phyloP scores from a whole-genome alignment of 140 eudicot species.

The Erigeron philadelphicus region DNA sequence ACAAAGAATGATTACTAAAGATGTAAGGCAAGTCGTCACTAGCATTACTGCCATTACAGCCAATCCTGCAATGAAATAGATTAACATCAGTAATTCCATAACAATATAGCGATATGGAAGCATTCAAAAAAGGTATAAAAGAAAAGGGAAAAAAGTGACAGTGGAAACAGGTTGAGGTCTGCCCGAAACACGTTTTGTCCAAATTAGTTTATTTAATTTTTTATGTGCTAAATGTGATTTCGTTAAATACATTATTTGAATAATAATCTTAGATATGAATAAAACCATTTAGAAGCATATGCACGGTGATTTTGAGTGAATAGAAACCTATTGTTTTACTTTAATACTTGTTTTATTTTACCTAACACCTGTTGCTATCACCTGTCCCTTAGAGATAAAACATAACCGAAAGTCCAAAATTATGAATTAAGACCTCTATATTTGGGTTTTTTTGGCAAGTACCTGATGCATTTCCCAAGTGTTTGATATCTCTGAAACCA shows the following conservation, averaged over 20 bases:
- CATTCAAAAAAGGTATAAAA: neutral
- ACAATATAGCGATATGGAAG: neutral
- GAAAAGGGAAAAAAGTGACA: neutral
- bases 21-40: slow-evolving; percentile 82
- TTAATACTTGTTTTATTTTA: too few relatives aligned
- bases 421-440: neutral
- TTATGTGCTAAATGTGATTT: neutral
- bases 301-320: too few relatives aligned
- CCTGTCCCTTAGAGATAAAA: neutral
- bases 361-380: too few relatives aligned
- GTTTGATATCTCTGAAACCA: slow-evolving; percentile 66
- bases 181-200: neutral
- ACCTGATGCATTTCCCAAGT: slow-evolving; percentile 74
- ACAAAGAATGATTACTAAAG: slow-evolving; percentile 74
- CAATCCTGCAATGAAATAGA: slow-evolving; percentile 47
- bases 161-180: neutral
- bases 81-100: neutral
- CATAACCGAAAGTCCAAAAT: neutral
- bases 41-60: slow-evolving; percentile 99
- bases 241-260: neutral
- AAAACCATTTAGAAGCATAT: too few relatives aligned
- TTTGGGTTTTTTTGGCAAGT: neutral
- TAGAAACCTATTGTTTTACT: too few relatives aligned
- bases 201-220: neutral
- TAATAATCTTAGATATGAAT: neutral